Base-by-base conservation (phyloP, 2,329 filamentous ascomycete genomes). In the Pyricularia pennisetigena region DNA sequence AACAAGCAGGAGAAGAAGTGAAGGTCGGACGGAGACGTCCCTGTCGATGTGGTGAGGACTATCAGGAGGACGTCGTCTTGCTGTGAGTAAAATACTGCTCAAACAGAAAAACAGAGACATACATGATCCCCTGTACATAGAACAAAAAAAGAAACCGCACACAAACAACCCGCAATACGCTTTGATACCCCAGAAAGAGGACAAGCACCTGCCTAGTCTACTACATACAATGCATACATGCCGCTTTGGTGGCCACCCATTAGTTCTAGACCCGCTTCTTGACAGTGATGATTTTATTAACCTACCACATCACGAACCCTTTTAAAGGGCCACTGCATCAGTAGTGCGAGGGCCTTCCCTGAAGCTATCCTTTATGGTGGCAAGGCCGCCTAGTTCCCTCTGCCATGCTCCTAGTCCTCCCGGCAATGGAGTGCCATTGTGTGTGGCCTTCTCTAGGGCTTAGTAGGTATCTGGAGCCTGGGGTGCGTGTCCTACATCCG, bases 21-120 rank as follows among this genome's bases (percentile, higher is more conserved):
- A 61, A 61, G 57, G 57, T 61, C 57, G 57, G 57, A 26, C 24
- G 24, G 57, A 54, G 63, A 26, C 57, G 66, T 68, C 68, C 66
- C 35, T 35, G 32, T 59, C 54, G 49, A 65, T 61, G 68, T 49
- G 68, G 64, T 68, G 66, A 68, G 66, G 64, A 66, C 66, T 66
- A 61, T 61, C 57, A 61, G 57, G 57, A 61, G 57, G 57, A 61
- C 57, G 57, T 61, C 57, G 57, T 61, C 35, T 68, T 41, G 28
- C 24, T 30, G 20, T 64, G 59, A 64, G 32, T 63, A 29, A 64
- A 10, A 16, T 9, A 10, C 10, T 54, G 41, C 41, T 54, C 41
- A 54, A 9, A 16, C 5, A 32, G n/a, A 54, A 54, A 7, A 54
- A 54, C 30, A 20, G 20, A 54, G 41, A 54, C 41, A 54, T n/a